These are phyloP conservation scores for Atalantia buxifolia DNA, from an alignment of 345 rosid species.

Conservation along the genomic window DNA sequence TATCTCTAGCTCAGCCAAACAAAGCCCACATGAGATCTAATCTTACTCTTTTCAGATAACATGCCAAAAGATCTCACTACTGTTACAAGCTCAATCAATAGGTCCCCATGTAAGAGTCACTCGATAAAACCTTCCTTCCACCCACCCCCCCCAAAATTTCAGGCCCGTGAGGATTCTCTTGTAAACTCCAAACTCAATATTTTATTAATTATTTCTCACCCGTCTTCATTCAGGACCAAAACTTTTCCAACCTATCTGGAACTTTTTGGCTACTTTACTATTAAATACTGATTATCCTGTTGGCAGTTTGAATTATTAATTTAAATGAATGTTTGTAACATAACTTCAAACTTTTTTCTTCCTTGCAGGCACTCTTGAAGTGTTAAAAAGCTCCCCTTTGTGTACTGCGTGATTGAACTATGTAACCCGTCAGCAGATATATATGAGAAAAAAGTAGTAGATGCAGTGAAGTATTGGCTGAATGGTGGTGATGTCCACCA, in stretches of 20 bases:
- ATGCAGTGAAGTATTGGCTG: not conserved
- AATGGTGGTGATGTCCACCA: not conserved
- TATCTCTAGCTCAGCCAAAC: conserved; percentile 15
- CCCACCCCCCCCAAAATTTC: too few relatives aligned
- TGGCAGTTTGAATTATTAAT: not conserved
- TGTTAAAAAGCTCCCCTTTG: not conserved
- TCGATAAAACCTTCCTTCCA: fast-evolving
- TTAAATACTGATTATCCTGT: not conserved
- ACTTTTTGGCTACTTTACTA: not conserved
- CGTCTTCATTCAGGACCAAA: not conserved
- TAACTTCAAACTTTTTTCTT: not conserved
- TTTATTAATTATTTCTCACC: not conserved
- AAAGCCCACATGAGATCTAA: conserved; percentile 24
- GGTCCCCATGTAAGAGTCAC: not conserved
- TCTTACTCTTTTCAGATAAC: conserved; percentile 23
- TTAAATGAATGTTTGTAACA: not conserved
- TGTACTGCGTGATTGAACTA: not conserved
- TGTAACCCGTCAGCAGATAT: not conserved
- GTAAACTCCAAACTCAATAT: not conserved
- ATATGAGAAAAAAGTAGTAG: not conserved
- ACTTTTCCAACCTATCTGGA: conserved; percentile 19
- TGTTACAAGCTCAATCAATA: conserved; percentile 9
- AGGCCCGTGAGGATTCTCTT: not conserved
- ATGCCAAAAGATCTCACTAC: conserved; percentile 21
- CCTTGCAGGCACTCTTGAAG: conserved; percentile 12